A percentile compares a stretch with the other conserved stretches of the same genome.
phyloP scores from a whole-genome alignment of 148 eudicot species.

The Linanthus parryae region DNA sequence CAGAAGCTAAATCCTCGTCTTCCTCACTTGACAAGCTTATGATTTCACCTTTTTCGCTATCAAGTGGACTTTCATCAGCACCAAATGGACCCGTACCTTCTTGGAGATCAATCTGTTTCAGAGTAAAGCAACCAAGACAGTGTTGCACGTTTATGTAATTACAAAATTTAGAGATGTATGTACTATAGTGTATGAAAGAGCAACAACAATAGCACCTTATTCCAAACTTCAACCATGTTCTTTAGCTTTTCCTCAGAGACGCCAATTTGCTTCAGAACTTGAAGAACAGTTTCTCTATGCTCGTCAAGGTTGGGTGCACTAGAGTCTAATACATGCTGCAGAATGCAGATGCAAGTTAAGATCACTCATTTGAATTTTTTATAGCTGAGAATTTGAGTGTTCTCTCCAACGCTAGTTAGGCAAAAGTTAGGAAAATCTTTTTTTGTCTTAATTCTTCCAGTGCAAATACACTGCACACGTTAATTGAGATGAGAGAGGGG shows the following conservation, averaged over 20 bases:
- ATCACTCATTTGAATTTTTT: conserved; percentile 19
- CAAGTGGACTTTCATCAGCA: conserved; percentile 11
- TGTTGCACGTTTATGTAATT: background rate
- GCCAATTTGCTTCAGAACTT: conserved; percentile 81
- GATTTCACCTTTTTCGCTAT: conserved; percentile 15
- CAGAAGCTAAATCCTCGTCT: conserved; percentile 16
- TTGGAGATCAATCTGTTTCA: conserved; percentile 66
- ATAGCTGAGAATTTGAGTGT: no score
- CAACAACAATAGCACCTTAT: conserved; percentile 49
- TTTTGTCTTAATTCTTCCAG: no score
- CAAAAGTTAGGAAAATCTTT: no score
- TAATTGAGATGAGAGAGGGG: no score
- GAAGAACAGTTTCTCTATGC: conserved; percentile 70
- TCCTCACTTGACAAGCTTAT: conserved; percentile 15
- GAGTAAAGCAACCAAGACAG: background rate
- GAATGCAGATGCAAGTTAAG: no score
- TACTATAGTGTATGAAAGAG: background rate
- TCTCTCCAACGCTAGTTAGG: no score
- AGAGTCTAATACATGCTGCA: conserved; percentile 92
- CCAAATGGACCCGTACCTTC: conserved; percentile 30
- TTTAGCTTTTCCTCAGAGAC: conserved; percentile 76
- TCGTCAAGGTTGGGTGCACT: conserved; percentile 73
- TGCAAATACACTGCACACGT: no score
- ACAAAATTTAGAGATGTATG: background rate
- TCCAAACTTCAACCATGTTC: conserved; percentile 96